A percentile compares a stretch with the other conserved stretches of the same genome.
These are phyloP conservation scores for Penicillium argentinense DNA, from an alignment of 495 filamentous ascomycete species.

Conservation along the genomic window DNA sequence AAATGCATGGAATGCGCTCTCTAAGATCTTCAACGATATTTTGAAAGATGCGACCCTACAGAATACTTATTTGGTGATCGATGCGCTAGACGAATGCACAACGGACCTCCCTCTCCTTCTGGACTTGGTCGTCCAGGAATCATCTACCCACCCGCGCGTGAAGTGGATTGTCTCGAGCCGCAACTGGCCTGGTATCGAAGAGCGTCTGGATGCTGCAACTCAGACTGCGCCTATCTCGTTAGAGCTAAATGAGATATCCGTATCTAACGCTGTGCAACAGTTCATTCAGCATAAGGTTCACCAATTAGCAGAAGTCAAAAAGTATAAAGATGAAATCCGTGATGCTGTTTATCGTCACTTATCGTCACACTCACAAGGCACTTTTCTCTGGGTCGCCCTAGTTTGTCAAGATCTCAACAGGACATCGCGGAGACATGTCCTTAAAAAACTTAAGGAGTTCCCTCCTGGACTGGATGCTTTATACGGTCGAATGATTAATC, in stretches of 20 bases:
- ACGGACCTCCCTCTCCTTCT: conserved; percentile 25
- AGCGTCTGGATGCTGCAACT: conserved; percentile 1
- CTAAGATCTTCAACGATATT: conserved; percentile 31
- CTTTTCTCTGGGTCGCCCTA: conserved; percentile 39
- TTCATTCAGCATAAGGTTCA: conserved; percentile 37
- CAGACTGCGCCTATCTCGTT: conserved; percentile 6
- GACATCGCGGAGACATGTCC: background rate
- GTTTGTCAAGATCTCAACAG: conserved; percentile 22
- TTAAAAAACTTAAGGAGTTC: conserved; percentile 6
- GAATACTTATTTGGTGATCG: conserved; percentile 39
- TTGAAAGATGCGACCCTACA: conserved; percentile 26
- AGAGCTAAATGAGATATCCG: conserved; percentile 23
- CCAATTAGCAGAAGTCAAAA: conserved; percentile 11
- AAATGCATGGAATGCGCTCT: conserved; percentile 33
- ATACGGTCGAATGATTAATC: conserved; percentile 16
- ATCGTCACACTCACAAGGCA: conserved; percentile 21
- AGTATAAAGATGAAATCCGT: conserved; percentile 5
- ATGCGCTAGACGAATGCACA: conserved; percentile 50
- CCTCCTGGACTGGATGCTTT: conserved; percentile 14
- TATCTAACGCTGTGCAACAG: conserved; percentile 18
- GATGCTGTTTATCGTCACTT: conserved; percentile 17
- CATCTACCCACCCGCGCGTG: conserved; percentile 1
- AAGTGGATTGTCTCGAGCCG: conserved; percentile 37
- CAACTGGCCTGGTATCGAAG: conserved; percentile 23
- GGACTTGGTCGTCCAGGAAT: conserved; percentile 24